A percentile compares a stretch with the other conserved stretches of the same genome.
phyloP scores from a whole-genome alignment of 2,329 filamentous ascomycete species.

The Alternaria postmessia region DNA sequence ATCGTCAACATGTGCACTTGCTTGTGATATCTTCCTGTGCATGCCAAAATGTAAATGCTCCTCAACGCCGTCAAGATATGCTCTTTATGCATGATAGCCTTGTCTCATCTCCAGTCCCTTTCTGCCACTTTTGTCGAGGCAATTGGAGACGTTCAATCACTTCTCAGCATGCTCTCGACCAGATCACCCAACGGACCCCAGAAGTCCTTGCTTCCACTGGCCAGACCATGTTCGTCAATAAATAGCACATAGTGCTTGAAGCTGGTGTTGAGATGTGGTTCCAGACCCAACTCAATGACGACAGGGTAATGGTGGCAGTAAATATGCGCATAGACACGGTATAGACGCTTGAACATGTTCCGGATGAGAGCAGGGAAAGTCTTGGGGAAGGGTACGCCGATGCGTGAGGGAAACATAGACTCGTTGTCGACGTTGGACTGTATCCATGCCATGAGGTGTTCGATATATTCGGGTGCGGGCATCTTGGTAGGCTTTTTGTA shows the following conservation, averaged over 20 bases:
- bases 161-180: conserved; percentile 96
- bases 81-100: neutral
- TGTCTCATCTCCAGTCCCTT: neutral
- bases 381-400: conserved; percentile 91
- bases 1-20: conserved; percentile 20
- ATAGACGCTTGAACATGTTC: conserved; percentile 99
- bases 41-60: conserved; percentile 3
- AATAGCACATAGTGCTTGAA: conserved; percentile 99
- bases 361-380: conserved; percentile 92
- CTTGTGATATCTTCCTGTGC: conserved; percentile 12
- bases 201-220: conserved; percentile 88
- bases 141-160: conserved; percentile 61
- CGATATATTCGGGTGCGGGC: conserved; percentile 95
- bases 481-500: conserved; percentile 98
- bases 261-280: conserved; percentile 97
- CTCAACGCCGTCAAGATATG: conserved; percentile 15
- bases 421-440: conserved; percentile 96
- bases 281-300: conserved; percentile 90
- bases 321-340: conserved; percentile 95
- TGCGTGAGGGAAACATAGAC: conserved; percentile 90
- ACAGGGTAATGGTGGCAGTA: conserved; percentile 99
- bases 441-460: conserved; percentile 97
- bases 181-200: conserved; percentile 95
- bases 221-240: conserved; percentile 93
- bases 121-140: neutral